Conservation (phyloP, 1,284 basidiomycete species). For the Meira miltonrushii region DNA sequence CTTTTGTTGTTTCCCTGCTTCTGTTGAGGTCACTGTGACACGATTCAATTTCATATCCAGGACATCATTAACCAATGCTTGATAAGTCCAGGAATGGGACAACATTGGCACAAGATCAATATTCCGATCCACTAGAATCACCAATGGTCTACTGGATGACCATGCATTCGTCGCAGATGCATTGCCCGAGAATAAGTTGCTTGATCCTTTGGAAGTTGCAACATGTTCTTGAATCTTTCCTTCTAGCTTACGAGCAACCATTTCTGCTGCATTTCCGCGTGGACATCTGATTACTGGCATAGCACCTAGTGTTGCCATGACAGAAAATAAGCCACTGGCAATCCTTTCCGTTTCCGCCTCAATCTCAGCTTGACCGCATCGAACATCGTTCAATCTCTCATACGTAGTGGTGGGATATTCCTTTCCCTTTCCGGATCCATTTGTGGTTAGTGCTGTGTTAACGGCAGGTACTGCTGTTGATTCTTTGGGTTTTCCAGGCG, state of each 20-base stretch:
- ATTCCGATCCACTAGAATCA: conserved; percentile 90
- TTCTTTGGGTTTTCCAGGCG: conserved; percentile 33
- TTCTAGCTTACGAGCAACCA: conserved; percentile 93
- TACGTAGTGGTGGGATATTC: conserved; percentile 58
- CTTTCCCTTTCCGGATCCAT: conserved; percentile 1
- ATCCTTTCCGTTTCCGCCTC: conserved; percentile 90
- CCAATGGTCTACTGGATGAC: conserved; percentile 61
- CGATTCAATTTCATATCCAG: conserved; percentile 95
- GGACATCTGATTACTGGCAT: conserved; percentile 94
- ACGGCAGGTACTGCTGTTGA: conserved; percentile 15
- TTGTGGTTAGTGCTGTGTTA: not conserved
- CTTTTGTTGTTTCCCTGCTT: conserved; percentile 54
- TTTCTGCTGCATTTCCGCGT: conserved; percentile 92
- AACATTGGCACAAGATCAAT: conserved; percentile 91
- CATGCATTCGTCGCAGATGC: conserved; percentile 58
- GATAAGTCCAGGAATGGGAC: conserved; percentile 98
- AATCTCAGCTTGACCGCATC: conserved; percentile 80
- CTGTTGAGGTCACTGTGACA: conserved; percentile 69
- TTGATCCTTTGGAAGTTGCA: conserved; percentile 60
- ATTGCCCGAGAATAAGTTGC: conserved; percentile 51
- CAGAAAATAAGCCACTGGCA: conserved; percentile 83
- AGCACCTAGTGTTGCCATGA: conserved; percentile 80
- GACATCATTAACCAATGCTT: conserved; percentile 95
- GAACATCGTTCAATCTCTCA: conserved; percentile 83
- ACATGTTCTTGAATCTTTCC: conserved; percentile 85